Base-by-base conservation (phyloP, 805 yeast genomes). In the Starmera dryadoides region DNA sequence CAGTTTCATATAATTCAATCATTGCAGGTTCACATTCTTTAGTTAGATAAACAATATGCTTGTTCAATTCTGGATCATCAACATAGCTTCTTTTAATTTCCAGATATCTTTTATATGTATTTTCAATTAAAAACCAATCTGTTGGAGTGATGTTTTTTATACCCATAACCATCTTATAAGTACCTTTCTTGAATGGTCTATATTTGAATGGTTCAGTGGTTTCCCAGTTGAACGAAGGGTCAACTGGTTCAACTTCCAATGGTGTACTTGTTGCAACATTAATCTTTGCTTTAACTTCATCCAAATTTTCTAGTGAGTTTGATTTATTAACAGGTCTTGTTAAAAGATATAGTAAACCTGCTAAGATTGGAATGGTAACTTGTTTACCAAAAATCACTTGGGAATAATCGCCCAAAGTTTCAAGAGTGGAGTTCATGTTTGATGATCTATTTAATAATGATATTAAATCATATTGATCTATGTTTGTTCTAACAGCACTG, bases 111-210 rank as follows among this genome's bases (percentile, higher is more conserved):
- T 66, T 48, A 50, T 82, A 83, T 0, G 82, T 73, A 33, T 77
- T 60, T 42, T 85, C 93, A 4, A 85, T 55, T 23, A 75, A 59
- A 19, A 85, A 62, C 74, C 81, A 74, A 30, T 80, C 80, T 32
- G 69, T 66, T 2, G 77, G 55, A 26, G 64, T 57, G 32, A 68
- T 51, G 51, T 69, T 64, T 42, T 68, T 63, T 36, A 81, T 66
- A 1, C 81, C 83, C 81, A 83, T 73, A 2, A 82, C 80, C 59
- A 82, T 59, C 44, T 69, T 71, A 48, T 80, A 78, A 34, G 64
- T 72, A 14, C 76, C 81, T 34, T 73, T 67, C 52, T 75, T 78
- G 63, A 78, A 81, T 1, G 86, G 86, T 35, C 77, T 60, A 46
- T 68, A 74, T 17, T 63, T 63, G 34, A 57, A 50, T 0, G 81